Evolutionary conservation across 2,329 filamentous ascomycete species (phyloP), one percentile per base, ranked within the genome.

Genomic region (Stachybotrys elegans): DNA sequence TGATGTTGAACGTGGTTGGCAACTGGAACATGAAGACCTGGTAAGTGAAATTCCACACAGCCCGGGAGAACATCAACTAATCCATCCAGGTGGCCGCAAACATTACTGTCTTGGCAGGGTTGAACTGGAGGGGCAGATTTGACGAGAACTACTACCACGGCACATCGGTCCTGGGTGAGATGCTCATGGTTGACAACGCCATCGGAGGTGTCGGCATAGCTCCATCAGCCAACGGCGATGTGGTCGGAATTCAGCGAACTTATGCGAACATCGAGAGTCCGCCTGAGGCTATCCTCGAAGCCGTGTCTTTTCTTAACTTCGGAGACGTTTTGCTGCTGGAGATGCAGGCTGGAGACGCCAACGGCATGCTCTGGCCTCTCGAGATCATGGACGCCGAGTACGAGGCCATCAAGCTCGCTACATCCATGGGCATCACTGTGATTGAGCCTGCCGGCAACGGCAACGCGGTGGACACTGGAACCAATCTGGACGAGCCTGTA

Each of bases 141-240:
- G 36, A 25, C 9, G 25, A 14, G 5, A 40, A 44, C n/a, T 44
- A 32, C 21, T 36, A 32, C 6, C 43, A 40, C n/a, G 43, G 36
- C 3, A 44, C 43, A 3, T 31, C 36, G 4, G 36, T 40, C 22
- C 36, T 44, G 3, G 43, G 43, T 11, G 36, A 40, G 25, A 44
- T 44, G 20, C 42, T 44, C 35, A 44, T 44, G 42, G 42, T 44
- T 13, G 43, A 44, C 36, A 44, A 44, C 36, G 19, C 36, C 9
- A 22, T 44, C 20, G 43, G 43, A 22, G 43, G 43, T 13, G 43
- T 44, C 19, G 43, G 43, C 13, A 34, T 44, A 14, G 32, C 23
- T 12, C 43, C 43, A 3, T 11, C n/a, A 16, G 43, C 43, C 12
- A n/a, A 44, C n/a, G 43, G 43, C 9, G 25, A 44, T 23, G 42